Evolutionary conservation across 345 rosid genomes (phyloP).

Genomic region (Eucalyptus erythrocorys): DNA sequence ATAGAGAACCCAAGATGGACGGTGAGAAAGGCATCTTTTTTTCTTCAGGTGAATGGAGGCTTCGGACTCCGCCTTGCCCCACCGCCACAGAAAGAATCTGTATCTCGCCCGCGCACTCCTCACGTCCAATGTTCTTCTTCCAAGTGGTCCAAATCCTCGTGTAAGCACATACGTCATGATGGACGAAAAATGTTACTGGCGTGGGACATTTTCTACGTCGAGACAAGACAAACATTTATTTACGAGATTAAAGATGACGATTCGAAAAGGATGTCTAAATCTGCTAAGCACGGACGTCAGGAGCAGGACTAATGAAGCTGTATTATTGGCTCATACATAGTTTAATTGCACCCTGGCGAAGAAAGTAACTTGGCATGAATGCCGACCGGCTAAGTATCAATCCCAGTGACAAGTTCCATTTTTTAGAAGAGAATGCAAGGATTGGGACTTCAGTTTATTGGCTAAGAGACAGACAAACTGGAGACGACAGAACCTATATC

Average conservation of each 20-base stretch:
- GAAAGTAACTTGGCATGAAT: background rate
- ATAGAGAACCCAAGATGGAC: background rate
- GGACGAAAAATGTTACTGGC: background rate
- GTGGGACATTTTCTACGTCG: background rate
- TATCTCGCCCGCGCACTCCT: background rate
- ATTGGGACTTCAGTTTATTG: background rate
- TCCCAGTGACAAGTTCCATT: background rate
- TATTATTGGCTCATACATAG: background rate
- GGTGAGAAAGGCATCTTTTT: background rate
- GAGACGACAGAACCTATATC: background rate
- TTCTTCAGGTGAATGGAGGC: background rate
- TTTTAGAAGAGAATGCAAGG: background rate
- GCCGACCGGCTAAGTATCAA: background rate
- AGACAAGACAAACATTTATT: background rate
- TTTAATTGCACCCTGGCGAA: background rate
- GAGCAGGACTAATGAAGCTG: background rate
- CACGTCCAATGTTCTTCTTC: background rate
- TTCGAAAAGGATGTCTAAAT: background rate
- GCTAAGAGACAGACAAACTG: background rate
- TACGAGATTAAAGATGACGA: background rate
- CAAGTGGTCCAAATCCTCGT: background rate
- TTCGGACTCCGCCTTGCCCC: background rate
- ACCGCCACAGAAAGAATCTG: background rate
- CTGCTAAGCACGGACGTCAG: background rate
- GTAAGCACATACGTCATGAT: background rate